Evolutionary conservation across 306 rosid species (phyloP).

Genomic region (Lithocarpus polystachyus): DNA sequence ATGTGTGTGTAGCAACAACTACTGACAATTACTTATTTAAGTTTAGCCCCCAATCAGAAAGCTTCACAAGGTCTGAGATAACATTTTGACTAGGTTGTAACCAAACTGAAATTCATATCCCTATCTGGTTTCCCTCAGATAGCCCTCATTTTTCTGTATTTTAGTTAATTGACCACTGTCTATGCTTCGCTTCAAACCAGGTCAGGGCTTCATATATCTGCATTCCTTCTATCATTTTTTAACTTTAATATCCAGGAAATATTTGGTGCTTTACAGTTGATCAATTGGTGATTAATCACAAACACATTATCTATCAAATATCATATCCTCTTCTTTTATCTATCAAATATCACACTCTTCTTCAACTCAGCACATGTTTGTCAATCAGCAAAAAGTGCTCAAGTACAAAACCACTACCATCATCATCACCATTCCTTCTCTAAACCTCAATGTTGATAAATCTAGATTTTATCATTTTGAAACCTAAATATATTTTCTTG

Average conservation of each 20-base stretch:
- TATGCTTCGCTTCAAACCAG: neutral
- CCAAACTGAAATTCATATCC: neutral
- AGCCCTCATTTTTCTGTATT: neutral
- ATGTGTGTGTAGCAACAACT: no score
- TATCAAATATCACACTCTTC: neutral
- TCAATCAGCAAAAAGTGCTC: neutral
- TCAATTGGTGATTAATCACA: neutral
- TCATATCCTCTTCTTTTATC: neutral
- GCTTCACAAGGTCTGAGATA: no score
- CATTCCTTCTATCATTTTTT: neutral
- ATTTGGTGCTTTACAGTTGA: neutral
- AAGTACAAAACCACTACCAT: neutral
- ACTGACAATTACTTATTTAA: no score
- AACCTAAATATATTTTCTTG: neutral
- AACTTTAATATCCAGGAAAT: neutral
- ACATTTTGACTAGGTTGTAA: no score
- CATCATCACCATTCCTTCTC: neutral
- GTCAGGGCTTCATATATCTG: neutral
- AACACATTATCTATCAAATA: neutral
- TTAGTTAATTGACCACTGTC: neutral
- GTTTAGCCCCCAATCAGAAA: no score
- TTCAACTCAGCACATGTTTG: neutral
- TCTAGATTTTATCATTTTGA: neutral
- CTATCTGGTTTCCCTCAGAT: neutral
- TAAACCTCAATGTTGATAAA: neutral